phyloP scores from a whole-genome alignment of 176 grass and related monocot genomes.

The Coix lacrymajobi region DNA sequence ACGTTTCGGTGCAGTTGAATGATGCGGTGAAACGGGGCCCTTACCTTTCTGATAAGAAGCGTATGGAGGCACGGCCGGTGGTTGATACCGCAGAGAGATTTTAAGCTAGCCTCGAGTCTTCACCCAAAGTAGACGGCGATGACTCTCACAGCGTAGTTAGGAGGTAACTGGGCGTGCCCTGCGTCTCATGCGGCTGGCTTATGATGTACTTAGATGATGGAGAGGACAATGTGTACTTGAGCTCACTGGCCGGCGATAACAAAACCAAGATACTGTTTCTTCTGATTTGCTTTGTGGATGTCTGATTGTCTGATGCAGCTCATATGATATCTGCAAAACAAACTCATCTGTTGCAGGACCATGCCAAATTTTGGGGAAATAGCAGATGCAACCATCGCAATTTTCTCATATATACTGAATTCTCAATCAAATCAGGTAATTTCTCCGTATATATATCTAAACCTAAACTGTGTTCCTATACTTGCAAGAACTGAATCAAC shows the following conservation, averaged over 20 bases:
- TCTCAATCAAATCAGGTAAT: not conserved
- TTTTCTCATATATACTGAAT: not conserved
- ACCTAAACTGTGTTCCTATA: not conserved
- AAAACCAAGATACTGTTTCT: not conserved
- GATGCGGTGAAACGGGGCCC: slow-evolving; percentile 80
- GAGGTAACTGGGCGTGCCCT: not conserved
- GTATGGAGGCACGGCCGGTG: slow-evolving; percentile 46
- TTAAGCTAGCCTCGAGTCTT: slow-evolving; percentile 12
- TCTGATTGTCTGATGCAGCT: not conserved
- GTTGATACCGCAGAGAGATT: slow-evolving; percentile 68
- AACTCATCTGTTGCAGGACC: not conserved
- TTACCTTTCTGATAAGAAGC: slow-evolving; percentile 53
- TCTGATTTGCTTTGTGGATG: not conserved
- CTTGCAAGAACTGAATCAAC: not conserved
- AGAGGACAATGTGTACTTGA: not conserved
- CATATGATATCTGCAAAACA: not conserved
- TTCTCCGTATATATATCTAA: not conserved
- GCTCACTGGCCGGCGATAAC: not conserved
- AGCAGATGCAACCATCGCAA: not conserved
- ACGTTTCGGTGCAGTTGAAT: slow-evolving; percentile 50
- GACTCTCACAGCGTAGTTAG: not conserved
- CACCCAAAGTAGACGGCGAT: not conserved
- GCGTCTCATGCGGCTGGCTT: not conserved
- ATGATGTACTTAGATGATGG: not conserved
- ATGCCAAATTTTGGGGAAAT: not conserved